Percentiles rank a stretch among this genome's conserved stretches.
These are phyloP conservation scores for Wilcoxina mikolae DNA, from an alignment of 495 filamentous ascomycete genomes.

Conservation along the genomic window DNA sequence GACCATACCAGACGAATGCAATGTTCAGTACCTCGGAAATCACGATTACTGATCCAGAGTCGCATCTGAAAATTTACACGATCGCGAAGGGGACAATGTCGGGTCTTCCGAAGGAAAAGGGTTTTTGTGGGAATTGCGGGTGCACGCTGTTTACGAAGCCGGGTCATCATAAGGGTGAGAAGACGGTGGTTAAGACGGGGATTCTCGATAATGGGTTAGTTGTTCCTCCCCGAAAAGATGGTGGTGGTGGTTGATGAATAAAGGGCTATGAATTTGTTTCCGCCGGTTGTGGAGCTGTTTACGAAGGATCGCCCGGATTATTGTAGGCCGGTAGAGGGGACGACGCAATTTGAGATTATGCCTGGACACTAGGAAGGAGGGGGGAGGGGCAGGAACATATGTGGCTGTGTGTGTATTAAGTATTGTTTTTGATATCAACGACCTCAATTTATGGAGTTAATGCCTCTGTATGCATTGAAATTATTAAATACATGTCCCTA, in stretches of 20 bases:
- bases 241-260: neutral
- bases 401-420: no score
- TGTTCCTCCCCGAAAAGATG: neutral
- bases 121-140: neutral
- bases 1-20: constrained; percentile 2
- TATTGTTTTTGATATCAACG: no score
- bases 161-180: constrained; percentile 3
- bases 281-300: neutral
- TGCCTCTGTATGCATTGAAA: no score
- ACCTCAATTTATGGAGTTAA: no score
- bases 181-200: constrained; percentile 4
- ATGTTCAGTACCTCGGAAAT: neutral
- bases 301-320: neutral
- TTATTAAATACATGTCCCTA: neutral
- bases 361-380: neutral
- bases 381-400: neutral
- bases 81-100: neutral
- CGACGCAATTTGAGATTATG: constrained; percentile 6
- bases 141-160: neutral
- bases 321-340: neutral
- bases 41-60: neutral
- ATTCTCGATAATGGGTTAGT: constrained; percentile 5
- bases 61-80: neutral
- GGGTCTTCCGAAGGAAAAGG: constrained; percentile 1
- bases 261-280: neutral